Evolutionary conservation across 2,329 filamentous ascomycete genomes (phyloP), one percentile per base, ranked within the genome.

Genomic region (Trichoderma koningiopsis): DNA sequence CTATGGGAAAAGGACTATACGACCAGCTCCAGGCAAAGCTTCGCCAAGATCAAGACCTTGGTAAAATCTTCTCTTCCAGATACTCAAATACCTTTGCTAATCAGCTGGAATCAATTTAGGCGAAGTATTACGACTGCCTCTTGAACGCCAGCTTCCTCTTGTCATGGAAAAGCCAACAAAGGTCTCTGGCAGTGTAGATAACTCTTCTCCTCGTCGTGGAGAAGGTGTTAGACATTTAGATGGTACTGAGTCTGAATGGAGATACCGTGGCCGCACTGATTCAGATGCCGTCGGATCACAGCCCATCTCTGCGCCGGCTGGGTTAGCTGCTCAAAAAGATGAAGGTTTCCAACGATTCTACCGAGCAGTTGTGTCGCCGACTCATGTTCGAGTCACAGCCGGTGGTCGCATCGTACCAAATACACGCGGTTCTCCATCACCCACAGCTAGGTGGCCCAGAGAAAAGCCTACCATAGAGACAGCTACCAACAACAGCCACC

Each of bases 311-410:
- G 87, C 87, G 27, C 88, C 88, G 13, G 77, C 82, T 24, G 86
- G 83, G 10, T 77, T 86, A 40, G 78, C 77, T 47, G 84, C 86
- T 31, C 88, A 90, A 76, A 85, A 86, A 72, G 84, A 84, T 40
- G 87, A 90, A 76, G 89, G 89, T n/a, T 91, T 91, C 73, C 86
- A 89, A 76, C 83, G 85, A 64, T 91, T 91, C 75, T 90, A 88
- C 79, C 88, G 89, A 75, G 88, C 88, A 13, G 89, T 91, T n/a
- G 84, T 87, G 5, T 91, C 89, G 40, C 89, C 89, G 8, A 89
- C 87, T 16, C 88, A 91, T 76, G 85, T 91, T 71, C 86, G 89
- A 19, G 89, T 91, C 61, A 91, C 89, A 24, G 89, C 89, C 70
- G 88, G 89, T 69, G 89, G 89, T 53, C 84, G 88, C 47, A 91